Conservation (phyloP, 2,329 filamentous ascomycete genomes). For the Talaromyces albobiverticillius region DNA sequence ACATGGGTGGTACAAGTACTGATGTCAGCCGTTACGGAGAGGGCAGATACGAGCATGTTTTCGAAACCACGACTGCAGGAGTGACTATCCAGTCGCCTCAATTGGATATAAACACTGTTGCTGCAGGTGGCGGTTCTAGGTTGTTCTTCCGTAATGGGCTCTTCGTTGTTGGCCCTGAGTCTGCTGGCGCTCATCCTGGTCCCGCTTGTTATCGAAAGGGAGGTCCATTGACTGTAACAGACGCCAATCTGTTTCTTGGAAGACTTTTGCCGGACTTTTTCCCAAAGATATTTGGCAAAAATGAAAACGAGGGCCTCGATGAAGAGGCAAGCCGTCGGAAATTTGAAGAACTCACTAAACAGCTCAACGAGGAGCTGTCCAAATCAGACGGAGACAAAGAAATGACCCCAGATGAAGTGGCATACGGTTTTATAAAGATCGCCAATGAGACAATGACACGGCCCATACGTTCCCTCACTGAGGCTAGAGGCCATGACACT, state of each 20-base stretch:
- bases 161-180: slow-evolving; percentile 90
- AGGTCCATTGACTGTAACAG: slow-evolving; percentile 84
- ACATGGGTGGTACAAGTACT: slow-evolving; percentile 89
- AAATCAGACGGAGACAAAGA: slow-evolving; percentile 45
- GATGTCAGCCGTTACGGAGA: slow-evolving; percentile 83
- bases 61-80: slow-evolving; percentile 85
- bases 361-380: slow-evolving; percentile 74
- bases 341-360: slow-evolving; percentile 70
- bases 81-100: slow-evolving; percentile 88
- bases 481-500: slow-evolving; percentile 84
- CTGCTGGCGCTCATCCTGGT: slow-evolving; percentile 84
- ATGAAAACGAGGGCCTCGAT: slow-evolving; percentile 81
- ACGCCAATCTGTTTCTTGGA: slow-evolving; percentile 85
- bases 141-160: slow-evolving; percentile 66
- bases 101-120: slow-evolving; percentile 87
- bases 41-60: slow-evolving; percentile 84
- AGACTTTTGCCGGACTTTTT: slow-evolving; percentile 89
- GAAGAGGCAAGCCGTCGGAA: slow-evolving; percentile 69
- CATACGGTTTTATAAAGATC: slow-evolving; percentile 83
- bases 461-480: slow-evolving; percentile 38
- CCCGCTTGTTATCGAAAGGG: slow-evolving; percentile 92
- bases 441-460: slow-evolving; percentile 85
- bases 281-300: slow-evolving; percentile 90
- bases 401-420: slow-evolving; percentile 79
- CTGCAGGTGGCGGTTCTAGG: slow-evolving; percentile 78